Evolutionary conservation across 352 stramenopile species (phyloP).

Genomic region (Globisporangium acanthophoron): DNA sequence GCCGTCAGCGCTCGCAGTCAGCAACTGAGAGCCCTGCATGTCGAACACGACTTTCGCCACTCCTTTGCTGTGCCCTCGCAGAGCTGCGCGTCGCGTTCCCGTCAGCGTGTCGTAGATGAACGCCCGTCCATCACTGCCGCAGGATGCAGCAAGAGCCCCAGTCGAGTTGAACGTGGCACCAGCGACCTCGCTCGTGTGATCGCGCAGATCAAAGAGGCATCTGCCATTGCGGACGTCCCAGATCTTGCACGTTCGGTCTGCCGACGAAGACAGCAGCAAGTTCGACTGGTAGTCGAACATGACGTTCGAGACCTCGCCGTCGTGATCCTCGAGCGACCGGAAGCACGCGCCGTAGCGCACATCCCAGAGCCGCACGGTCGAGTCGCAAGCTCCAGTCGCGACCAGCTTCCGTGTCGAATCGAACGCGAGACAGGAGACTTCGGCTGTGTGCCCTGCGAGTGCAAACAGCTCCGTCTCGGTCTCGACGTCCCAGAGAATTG

Average conservation of each 20-base stretch:
- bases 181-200: constrained; percentile 41
- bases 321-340: constrained; percentile 53
- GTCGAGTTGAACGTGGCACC: constrained; percentile 62
- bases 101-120: constrained; percentile 77
- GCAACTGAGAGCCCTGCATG: constrained; percentile 55
- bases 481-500: constrained; percentile 61
- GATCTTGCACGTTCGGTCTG: constrained; percentile 53
- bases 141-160: constrained; percentile 52
- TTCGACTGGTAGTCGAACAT: constrained; percentile 57
- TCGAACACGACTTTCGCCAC: constrained; percentile 58
- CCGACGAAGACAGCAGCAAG: constrained; percentile 48
- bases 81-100: constrained; percentile 34
- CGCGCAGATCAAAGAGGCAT: constrained; percentile 58
- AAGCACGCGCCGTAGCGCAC: constrained; percentile 65
- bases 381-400: constrained; percentile 59
- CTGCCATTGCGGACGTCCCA: constrained; percentile 66
- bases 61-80: constrained; percentile 41
- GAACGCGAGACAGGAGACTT: constrained; percentile 69
- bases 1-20: constrained; percentile 49
- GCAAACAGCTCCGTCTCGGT: constrained; percentile 36
- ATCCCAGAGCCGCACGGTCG: constrained; percentile 70
- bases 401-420: constrained; percentile 35
- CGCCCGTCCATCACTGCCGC: constrained; percentile 36
- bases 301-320: constrained; percentile 53
- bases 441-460: constrained; percentile 49